A percentile compares a stretch with the other conserved stretches of the same genome.
phyloP scores from a whole-genome alignment of 805 yeast genomes.

The Metschnikowia cerradonensis region DNA sequence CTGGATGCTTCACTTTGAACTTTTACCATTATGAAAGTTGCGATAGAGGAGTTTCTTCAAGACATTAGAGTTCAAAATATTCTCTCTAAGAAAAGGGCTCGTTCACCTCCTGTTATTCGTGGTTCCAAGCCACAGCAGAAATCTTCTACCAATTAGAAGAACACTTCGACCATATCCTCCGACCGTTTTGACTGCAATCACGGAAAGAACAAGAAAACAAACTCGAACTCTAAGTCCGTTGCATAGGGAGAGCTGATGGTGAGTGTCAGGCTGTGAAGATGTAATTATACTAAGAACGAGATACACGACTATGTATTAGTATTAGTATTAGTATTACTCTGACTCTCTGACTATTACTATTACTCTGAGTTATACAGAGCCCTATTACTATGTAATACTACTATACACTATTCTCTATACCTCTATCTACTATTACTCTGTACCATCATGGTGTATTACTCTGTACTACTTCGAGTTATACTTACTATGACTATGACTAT shows the following conservation, averaged over 20 bases:
- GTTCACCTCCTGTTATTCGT: neutral
- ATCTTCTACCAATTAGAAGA: neutral
- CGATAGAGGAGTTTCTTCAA: neutral
- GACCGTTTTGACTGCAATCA: neutral
- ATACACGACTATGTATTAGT: too few relatives aligned
- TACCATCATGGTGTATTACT: too few relatives aligned
- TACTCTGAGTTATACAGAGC: too few relatives aligned
- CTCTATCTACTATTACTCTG: too few relatives aligned
- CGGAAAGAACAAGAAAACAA: neutral
- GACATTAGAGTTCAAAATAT: neutral
- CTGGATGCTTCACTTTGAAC: neutral
- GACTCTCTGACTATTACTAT: too few relatives aligned
- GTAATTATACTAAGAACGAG: too few relatives aligned
- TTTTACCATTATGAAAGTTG: neutral
- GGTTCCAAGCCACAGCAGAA: neutral
- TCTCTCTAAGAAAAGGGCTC: neutral
- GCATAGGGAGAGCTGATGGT: neutral
- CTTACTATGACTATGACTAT: too few relatives aligned
- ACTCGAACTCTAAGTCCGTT: neutral
- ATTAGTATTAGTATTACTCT: too few relatives aligned
- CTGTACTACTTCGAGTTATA: too few relatives aligned
- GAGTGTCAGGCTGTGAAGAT: too few relatives aligned
- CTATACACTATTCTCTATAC: too few relatives aligned
- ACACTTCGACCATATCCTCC: neutral
- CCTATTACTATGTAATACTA: too few relatives aligned